A percentile compares a stretch with the other conserved stretches of the same genome.
Evolutionary conservation across 768 basidiomycete species (phyloP).

Genomic region (Termitomyces sp.): DNA sequence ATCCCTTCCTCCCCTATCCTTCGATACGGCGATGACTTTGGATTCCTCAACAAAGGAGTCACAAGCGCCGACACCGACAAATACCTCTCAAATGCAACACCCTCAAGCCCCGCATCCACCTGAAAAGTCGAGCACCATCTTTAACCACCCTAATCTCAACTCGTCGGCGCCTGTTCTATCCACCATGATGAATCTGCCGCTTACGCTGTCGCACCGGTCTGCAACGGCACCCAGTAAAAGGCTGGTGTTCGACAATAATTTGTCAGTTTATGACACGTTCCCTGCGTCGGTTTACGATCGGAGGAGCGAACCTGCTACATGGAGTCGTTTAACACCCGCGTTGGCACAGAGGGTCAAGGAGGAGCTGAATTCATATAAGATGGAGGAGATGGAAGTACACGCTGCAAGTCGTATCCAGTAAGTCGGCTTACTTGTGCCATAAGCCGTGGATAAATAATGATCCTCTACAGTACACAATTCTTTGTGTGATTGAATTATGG

Average conservation of each 20-base stretch:
- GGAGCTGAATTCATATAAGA: constrained; percentile 97
- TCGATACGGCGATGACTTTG: constrained; percentile 41
- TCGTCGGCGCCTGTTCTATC: constrained; percentile 88
- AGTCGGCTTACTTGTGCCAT: constrained; percentile 25
- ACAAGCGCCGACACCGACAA: constrained; percentile 26
- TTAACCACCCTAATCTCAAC: constrained; percentile 77
- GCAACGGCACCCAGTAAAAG: constrained; percentile 66
- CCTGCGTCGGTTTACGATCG: constrained; percentile 87
- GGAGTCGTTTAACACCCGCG: constrained; percentile 92
- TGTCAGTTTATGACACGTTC: constrained; percentile 98
- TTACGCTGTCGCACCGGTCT: constrained; percentile 64
- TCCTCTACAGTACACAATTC: constrained; percentile 66
- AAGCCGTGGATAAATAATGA: not conserved
- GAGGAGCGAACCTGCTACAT: constrained; percentile 92
- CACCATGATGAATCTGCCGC: constrained; percentile 38
- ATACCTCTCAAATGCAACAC: constrained; percentile 10
- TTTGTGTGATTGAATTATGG: constrained; percentile 55
- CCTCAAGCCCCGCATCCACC: constrained; percentile 31
- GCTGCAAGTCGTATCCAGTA: constrained; percentile 87
- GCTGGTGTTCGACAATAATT: constrained; percentile 83
- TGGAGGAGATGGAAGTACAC: constrained; percentile 99
- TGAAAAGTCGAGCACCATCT: constrained; percentile 49
- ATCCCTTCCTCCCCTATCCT: constrained; percentile 45
- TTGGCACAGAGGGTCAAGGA: constrained; percentile 97
- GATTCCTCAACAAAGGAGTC: constrained; percentile 32